Percentiles rank a stretch among this genome's conserved stretches.
Conservation (phyloP, 805 yeast genomes). For the Candida railenensis region DNA sequence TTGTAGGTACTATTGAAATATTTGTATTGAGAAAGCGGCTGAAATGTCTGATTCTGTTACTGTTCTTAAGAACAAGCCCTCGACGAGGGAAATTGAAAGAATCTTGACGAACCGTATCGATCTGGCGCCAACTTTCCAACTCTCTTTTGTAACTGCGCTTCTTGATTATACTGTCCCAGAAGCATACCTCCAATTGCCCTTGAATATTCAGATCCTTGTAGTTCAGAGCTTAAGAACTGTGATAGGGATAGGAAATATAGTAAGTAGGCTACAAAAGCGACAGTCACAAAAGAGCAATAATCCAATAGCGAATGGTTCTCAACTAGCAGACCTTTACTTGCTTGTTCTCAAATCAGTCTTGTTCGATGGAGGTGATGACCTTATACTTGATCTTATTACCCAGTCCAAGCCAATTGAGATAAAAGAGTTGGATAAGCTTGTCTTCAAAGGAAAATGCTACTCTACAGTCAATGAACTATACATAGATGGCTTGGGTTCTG, state of each 20-base stretch:
- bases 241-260: slow-evolving; percentile 32
- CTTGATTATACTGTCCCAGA: slow-evolving; percentile 35
- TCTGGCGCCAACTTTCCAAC: background rate
- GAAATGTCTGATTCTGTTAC: background rate
- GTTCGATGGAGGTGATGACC: background rate
- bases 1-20: too few relatives aligned
- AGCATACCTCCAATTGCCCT: slow-evolving; percentile 19
- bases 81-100: slow-evolving; percentile 10
- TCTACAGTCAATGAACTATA: slow-evolving; percentile 24
- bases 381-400: slow-evolving; percentile 3
- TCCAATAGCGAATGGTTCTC: background rate
- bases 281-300: background rate
- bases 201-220: slow-evolving; percentile 8
- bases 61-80: slow-evolving; percentile 11
- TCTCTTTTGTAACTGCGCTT: slow-evolving; percentile 19
- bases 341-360: background rate
- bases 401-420: slow-evolving; percentile 10
- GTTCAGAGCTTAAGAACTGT: slow-evolving; percentile 19
- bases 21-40: too few relatives aligned
- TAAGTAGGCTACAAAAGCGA: slow-evolving; percentile 13
- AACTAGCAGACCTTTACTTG: background rate
- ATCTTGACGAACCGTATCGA: slow-evolving; percentile 2
- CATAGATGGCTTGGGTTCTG: slow-evolving; percentile 6
- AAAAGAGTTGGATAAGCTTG: slow-evolving; percentile 36
- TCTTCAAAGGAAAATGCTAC: slow-evolving; percentile 32